phyloP scores from a whole-genome alignment of 73 alveolate species.

The Stentor coeruleus region DNA sequence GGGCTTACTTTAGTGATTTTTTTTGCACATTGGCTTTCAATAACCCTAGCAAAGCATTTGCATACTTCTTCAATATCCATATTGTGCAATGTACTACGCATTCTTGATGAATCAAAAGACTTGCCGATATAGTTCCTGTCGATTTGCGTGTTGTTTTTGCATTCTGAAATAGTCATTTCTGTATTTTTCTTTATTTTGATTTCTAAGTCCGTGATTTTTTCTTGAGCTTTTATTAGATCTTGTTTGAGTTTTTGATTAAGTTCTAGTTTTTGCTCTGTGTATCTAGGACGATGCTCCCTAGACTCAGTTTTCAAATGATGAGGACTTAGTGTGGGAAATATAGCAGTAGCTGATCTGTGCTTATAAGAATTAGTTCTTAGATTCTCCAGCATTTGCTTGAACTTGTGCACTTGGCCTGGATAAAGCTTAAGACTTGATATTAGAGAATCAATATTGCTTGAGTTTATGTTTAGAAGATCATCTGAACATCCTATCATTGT shows the following conservation, averaged over 20 bases:
- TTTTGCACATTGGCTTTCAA: background rate
- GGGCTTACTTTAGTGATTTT: background rate
- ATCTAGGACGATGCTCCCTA: background rate
- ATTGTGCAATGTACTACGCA: slow-evolving; percentile 47
- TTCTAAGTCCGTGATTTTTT: background rate
- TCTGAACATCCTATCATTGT: background rate
- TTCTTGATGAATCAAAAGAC: slow-evolving; percentile 49
- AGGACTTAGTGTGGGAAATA: background rate
- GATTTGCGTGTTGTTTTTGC: background rate
- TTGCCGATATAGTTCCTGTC: slow-evolving; percentile 34
- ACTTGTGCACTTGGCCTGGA: background rate
- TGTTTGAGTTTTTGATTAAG: background rate
- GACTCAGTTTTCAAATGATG: background rate
- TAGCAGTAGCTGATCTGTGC: background rate
- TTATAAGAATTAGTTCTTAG: too few relatives aligned
- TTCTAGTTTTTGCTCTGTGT: background rate
- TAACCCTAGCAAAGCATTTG: slow-evolving; percentile 50
- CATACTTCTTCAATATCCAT: slow-evolving; percentile 63
- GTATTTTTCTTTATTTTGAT: background rate
- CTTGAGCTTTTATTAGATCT: background rate
- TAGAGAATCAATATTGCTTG: background rate
- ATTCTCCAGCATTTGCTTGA: background rate
- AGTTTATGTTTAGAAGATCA: background rate
- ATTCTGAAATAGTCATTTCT: background rate
- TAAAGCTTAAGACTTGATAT: background rate